Conservation (phyloP, 108 stramenopile species). For the Pseudonitzschia delicatissima region DNA sequence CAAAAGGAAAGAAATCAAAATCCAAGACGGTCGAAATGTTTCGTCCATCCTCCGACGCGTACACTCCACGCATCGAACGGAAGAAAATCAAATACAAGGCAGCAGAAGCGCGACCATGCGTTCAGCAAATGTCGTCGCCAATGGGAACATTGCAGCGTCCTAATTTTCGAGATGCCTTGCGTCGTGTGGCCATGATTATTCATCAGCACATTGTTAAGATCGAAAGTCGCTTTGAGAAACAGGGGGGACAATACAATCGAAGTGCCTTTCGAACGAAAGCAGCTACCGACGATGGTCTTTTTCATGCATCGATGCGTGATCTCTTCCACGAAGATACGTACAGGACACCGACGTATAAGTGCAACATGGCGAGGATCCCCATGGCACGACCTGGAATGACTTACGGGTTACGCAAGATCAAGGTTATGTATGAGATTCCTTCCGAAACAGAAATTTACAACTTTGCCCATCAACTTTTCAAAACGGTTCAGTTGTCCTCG, state of each 20-base stretch:
- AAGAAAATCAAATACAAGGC: slow-evolving; percentile 72
- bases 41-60: slow-evolving; percentile 82
- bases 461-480: slow-evolving; percentile 90
- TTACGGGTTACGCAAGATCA: slow-evolving; percentile 69
- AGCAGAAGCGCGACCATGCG: slow-evolving; percentile 57
- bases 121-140: slow-evolving; percentile 56
- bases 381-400: slow-evolving; percentile 80
- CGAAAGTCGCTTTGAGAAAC: slow-evolving; percentile 64
- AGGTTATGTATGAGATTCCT: slow-evolving; percentile 57
- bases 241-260: too few relatives aligned
- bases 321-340: slow-evolving; percentile 72
- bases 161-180: slow-evolving; percentile 87
- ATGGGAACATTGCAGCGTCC: slow-evolving; percentile 84
- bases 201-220: slow-evolving; percentile 89
- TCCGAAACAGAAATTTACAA: slow-evolving; percentile 85
- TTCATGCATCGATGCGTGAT: slow-evolving; percentile 66
- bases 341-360: slow-evolving; percentile 70
- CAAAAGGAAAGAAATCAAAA: slow-evolving; percentile 10
- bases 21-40: slow-evolving; percentile 49
- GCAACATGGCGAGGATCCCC: slow-evolving; percentile 79
- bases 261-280: slow-evolving; percentile 6
- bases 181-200: slow-evolving; percentile 85
- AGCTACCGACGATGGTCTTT: slow-evolving; percentile 38
- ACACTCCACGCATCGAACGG: slow-evolving; percentile 78
- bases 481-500: slow-evolving; percentile 87